phyloP scores from a whole-genome alignment of 1,284 basidiomycete species.

The Moesziomyces sp. region DNA sequence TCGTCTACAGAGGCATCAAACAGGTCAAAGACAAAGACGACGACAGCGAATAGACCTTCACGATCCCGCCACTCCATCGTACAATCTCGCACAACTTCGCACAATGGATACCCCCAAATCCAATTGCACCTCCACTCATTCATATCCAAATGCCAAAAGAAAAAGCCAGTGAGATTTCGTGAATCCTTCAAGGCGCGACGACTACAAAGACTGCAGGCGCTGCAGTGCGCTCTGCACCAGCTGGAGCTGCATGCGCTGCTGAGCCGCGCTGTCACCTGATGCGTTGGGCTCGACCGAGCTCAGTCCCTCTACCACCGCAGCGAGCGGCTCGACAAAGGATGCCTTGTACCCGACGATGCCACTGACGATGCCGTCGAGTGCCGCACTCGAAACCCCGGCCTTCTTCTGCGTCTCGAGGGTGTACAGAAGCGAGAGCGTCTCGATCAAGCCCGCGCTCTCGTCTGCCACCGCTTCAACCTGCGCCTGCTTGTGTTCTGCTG shows the following conservation, averaged over 20 bases:
- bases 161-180: background rate
- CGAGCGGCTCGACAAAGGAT: conserved; percentile 11
- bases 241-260: conserved; percentile 8
- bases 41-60: too few species aligned
- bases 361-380: background rate
- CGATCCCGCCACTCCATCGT: too few species aligned
- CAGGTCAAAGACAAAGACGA: too few species aligned
- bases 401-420: conserved; percentile 21
- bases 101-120: too few species aligned
- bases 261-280: background rate
- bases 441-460: conserved; percentile 19
- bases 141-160: too few species aligned
- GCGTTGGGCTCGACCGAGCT: background rate
- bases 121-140: too few species aligned
- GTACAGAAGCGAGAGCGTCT: conserved; percentile 24
- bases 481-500: background rate
- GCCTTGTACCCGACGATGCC: background rate
- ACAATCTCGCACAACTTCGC: too few species aligned
- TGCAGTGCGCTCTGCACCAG: conserved; percentile 9
- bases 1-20: too few species aligned
- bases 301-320: conserved; percentile 1
- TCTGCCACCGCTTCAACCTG: conserved; percentile 5
- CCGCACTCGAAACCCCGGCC: background rate
- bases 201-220: background rate
- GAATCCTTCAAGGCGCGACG: background rate